Conservation (phyloP, 2,329 filamentous ascomycete genomes). For the Fusarium chaquense region DNA sequence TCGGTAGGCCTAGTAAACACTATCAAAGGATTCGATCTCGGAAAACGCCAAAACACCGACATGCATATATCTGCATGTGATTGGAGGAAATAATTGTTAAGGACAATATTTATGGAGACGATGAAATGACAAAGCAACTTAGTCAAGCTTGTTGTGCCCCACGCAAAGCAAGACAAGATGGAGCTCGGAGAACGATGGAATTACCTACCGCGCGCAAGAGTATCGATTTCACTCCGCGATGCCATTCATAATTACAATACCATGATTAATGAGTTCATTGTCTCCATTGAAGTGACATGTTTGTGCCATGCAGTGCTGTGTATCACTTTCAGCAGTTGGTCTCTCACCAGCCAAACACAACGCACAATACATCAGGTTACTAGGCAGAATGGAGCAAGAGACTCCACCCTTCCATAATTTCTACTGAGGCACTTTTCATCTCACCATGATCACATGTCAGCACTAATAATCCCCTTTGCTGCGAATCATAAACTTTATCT, state of each 20-base stretch:
- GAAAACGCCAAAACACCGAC: slow-evolving; percentile 43
- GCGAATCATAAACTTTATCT: neutral
- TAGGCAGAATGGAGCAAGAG: neutral
- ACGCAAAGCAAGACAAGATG: neutral
- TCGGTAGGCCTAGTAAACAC: slow-evolving; percentile 1
- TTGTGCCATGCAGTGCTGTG: neutral
- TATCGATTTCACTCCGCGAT: neutral
- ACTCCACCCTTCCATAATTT: neutral
- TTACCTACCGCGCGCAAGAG: slow-evolving; percentile 7
- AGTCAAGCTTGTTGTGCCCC: neutral
- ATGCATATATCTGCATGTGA: no score
- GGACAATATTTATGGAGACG: neutral
- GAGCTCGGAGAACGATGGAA: slow-evolving; percentile 23
- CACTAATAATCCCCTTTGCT: neutral
- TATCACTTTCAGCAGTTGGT: neutral
- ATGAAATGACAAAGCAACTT: slow-evolving; percentile 28
- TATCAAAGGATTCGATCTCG: slow-evolving; percentile 25
- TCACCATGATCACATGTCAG: neutral
- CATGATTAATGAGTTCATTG: accelerated
- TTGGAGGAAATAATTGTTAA: neutral
- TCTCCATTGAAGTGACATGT: accelerated
- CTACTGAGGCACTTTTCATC: neutral
- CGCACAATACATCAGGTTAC: neutral
- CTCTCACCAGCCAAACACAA: neutral
- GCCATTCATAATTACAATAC: accelerated